Conservation (phyloP, 2,329 filamentous ascomycete genomes). For the Fusarium musae region DNA sequence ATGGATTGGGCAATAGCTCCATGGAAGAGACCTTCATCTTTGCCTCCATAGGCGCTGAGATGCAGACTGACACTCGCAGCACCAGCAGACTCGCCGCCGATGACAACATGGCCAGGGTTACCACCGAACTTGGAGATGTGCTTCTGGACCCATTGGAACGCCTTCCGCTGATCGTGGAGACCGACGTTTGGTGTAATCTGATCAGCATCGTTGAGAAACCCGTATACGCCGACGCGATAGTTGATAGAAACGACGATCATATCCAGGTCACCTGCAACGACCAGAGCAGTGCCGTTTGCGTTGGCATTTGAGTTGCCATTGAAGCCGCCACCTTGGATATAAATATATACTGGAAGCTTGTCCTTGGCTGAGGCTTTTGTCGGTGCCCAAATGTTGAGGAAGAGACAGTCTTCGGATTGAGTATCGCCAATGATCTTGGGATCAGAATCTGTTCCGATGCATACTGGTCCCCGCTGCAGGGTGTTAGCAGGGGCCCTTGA, state of each 20-base stretch:
- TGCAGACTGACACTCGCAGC: slow-evolving; percentile 73
- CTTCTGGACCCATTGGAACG: slow-evolving; percentile 74
- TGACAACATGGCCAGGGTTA: slow-evolving; percentile 72
- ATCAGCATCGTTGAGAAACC: slow-evolving; percentile 73
- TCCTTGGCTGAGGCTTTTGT: slow-evolving; percentile 59
- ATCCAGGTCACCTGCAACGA: slow-evolving; percentile 64
- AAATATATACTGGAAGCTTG: slow-evolving; percentile 71
- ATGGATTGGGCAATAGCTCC: slow-evolving; percentile 62
- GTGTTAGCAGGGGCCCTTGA: background rate
- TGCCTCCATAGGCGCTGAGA: slow-evolving; percentile 65
- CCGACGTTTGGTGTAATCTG: slow-evolving; percentile 73
- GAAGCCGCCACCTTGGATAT: slow-evolving; percentile 71
- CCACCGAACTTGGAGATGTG: slow-evolving; percentile 76
- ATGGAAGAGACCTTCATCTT: slow-evolving; percentile 61
- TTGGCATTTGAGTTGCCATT: slow-evolving; percentile 60
- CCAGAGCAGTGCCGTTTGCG: slow-evolving; percentile 69
- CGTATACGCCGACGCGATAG: slow-evolving; percentile 79
- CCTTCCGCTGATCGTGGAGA: slow-evolving; percentile 75
- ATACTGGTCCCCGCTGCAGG: slow-evolving; percentile 41
- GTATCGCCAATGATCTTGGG: slow-evolving; percentile 37
- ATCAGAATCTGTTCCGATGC: slow-evolving; percentile 46
- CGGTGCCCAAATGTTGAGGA: slow-evolving; percentile 72
- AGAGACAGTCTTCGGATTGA: slow-evolving; percentile 74
- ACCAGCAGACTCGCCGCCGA: slow-evolving; percentile 76
- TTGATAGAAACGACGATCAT: slow-evolving; percentile 80